These are phyloP conservation scores for Nakazawaea holstii DNA, from an alignment of 805 yeast genomes.

Conservation along the genomic window DNA sequence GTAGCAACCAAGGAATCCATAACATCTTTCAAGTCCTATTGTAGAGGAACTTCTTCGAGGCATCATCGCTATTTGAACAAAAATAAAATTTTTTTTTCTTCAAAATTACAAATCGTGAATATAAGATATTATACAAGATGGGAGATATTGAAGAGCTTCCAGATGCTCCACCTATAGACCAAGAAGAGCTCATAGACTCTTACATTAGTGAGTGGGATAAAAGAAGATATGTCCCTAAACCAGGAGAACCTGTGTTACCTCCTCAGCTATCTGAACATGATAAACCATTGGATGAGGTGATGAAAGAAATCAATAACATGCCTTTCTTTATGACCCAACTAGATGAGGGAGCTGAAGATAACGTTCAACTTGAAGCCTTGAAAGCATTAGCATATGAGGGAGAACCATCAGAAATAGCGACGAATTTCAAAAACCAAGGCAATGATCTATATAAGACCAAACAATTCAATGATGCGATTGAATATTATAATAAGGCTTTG, in stretches of 20 bases:
- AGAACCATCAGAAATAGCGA: conserved; percentile 87
- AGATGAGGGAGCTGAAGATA: conserved; percentile 74
- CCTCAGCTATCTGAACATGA: conserved; percentile 68
- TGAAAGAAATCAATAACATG: conserved; percentile 70
- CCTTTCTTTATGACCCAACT: conserved; percentile 93
- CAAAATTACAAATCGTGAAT: neutral
- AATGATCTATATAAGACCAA: conserved; percentile 76
- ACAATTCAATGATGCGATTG: conserved; percentile 71
- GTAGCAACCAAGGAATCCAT: neutral
- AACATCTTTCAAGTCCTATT: neutral
- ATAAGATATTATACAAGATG: neutral
- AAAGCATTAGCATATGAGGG: conserved; percentile 93
- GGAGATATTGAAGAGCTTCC: conserved; percentile 11
- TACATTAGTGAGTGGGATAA: conserved; percentile 27
- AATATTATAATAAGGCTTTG: conserved; percentile 74
- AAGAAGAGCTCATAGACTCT: conserved; percentile 7
- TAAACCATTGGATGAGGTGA: conserved; percentile 70
- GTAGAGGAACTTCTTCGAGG: too few relatives aligned
- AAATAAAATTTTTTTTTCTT: neutral
- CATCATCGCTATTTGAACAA: neutral
- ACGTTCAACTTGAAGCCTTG: conserved; percentile 76
- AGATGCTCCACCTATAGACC: conserved; percentile 4
- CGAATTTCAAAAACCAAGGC: conserved; percentile 88
- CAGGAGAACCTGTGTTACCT: conserved; percentile 70
- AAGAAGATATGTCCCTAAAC: conserved; percentile 21